Base-by-base conservation (phyloP, 345 rosid species). In the Cardamine chenopodiifolia region DNA sequence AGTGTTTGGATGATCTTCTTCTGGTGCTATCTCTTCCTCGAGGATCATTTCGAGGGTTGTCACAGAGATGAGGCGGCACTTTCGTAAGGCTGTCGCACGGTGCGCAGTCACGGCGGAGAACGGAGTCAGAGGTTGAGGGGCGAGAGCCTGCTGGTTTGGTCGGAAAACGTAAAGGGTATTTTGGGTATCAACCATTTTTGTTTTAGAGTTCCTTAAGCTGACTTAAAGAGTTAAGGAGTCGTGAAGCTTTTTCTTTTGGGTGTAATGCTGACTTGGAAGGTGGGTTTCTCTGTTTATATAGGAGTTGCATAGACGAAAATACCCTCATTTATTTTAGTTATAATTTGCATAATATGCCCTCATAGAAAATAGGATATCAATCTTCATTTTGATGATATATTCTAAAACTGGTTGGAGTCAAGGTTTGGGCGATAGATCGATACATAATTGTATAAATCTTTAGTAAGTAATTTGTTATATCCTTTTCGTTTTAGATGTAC, bases 41-140 rank as follows among this genome's bases (percentile, higher is more conserved):
- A 69, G 25, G 29, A 76, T 76, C 70, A 70, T 76, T 47, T 76
- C 79, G 14, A 76, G 79, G 40, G 56, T 68, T 52, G 55, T 53
- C 57, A 52, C 49, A 34, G 70, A 44, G 70, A 69, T 69, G 79
- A 68, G 53, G 40, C 74, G 70, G 58, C 63, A 52, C 4, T 11
- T 35, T 50, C 56, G 49, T 61, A 68, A 10, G 31, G 70, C 49
- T 42, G 28, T 61, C 6, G 79, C 69, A 49, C 63, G 79, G 29
- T 32, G 18, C 0, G 70, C 70, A 10, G 70, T 32, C 58, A 76
- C 49, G 10, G 75, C 75, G 1, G 79, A 76, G 63, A 76, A 61
- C 0, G 58, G 79, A 29, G 79, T 69, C 48, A 53, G 15, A 39
- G 68, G 28, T 40, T 59, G 47, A 29, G 62, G 39, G 19, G 28